Percentiles rank a stretch among this genome's conserved stretches.
Conservation (phyloP, 1,284 basidiomycete species). For the Sporisorium sorghi region DNA sequence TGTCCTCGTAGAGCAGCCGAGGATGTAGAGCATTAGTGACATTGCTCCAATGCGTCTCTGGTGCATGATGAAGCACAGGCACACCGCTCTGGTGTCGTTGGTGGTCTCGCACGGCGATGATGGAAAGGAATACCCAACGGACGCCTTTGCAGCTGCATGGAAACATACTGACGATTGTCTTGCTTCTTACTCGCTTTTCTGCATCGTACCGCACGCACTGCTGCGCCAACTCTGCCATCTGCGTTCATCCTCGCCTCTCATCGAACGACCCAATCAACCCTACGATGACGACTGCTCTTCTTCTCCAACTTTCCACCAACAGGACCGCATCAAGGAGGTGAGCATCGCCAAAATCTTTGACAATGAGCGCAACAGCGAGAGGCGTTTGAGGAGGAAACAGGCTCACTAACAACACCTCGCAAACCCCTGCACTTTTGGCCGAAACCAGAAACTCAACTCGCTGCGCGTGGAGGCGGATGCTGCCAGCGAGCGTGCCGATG, state of each 20-base stretch:
- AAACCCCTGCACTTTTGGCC: not conserved
- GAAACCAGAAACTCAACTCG: constrained; percentile 73
- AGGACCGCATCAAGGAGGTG: constrained; percentile 75
- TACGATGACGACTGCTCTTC: too few relatives aligned
- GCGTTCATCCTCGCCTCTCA: not conserved
- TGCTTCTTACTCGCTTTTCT: not conserved
- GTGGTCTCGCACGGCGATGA: not conserved
- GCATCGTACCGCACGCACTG: not conserved
- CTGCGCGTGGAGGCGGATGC: constrained; percentile 88
- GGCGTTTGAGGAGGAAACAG: not conserved
- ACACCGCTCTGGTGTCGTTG: not conserved
- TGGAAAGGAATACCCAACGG: not conserved
- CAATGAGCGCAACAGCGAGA: not conserved
- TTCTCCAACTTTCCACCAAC: constrained; percentile 1
- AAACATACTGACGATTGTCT: not conserved
- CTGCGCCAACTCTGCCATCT: not conserved
- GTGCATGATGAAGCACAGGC: not conserved
- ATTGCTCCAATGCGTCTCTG: not conserved
- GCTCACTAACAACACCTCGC: not conserved
- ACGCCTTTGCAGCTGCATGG: not conserved
- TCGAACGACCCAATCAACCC: too few relatives aligned
- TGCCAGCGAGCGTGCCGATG: constrained; percentile 72
- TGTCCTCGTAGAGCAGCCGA: too few relatives aligned
- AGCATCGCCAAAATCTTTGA: constrained; percentile 26
- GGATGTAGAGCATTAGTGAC: too few relatives aligned